Conservation (phyloP, 805 yeast genomes). For the Yamadazyma paraphyllophila region DNA sequence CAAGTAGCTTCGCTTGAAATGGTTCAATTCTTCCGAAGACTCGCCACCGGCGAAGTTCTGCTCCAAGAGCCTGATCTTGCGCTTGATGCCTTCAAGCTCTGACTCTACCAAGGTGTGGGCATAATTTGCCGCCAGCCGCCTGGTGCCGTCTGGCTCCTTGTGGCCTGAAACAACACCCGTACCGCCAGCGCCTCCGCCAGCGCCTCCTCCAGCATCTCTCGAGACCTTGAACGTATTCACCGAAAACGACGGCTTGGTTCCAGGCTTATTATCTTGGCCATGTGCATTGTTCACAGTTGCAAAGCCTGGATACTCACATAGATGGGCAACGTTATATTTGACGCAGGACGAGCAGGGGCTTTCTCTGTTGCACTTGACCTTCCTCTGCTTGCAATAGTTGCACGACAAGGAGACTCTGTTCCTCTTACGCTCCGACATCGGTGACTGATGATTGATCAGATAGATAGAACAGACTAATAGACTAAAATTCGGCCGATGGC, state of each 20-base stretch:
- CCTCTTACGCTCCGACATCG: conserved; percentile 19
- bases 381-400: conserved; percentile 38
- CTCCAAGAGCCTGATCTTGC: conserved; percentile 2
- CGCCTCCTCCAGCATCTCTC: background rate
- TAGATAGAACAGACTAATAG: too few species aligned
- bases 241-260: conserved; percentile 6
- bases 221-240: background rate
- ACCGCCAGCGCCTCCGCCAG: too few species aligned
- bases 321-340: conserved; percentile 36
- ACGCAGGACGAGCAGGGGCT: conserved; percentile 44
- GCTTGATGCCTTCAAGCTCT: conserved; percentile 1
- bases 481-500: conserved; percentile 4
- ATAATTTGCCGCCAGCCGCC: background rate
- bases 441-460: background rate
- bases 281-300: background rate
- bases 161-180: too few species aligned
- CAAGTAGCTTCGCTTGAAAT: too few species aligned
- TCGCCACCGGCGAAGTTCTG: background rate
- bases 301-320: conserved; percentile 36
- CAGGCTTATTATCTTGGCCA: background rate
- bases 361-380: conserved; percentile 43
- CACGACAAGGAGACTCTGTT: conserved; percentile 43
- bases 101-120: background rate
- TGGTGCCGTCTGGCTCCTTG: too few species aligned
- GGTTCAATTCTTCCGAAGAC: too few species aligned